A percentile compares a stretch with the other conserved stretches of the same genome.
phyloP scores from a whole-genome alignment of 140 eudicot genomes.

The Ambrosia hybrid region DNA sequence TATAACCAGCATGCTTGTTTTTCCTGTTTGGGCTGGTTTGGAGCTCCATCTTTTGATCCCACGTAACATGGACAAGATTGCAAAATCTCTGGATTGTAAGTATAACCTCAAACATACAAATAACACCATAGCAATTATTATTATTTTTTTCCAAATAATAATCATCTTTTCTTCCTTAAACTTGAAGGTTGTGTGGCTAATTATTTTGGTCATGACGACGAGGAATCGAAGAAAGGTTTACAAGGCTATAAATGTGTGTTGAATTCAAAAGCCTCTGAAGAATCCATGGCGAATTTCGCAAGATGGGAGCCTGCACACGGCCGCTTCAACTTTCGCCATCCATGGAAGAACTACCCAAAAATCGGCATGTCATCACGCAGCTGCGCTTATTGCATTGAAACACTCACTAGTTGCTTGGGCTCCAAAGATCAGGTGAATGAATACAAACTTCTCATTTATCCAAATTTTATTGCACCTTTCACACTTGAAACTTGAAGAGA shows the following conservation, averaged over 20 bases:
- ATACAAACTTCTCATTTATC: not conserved
- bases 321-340: slow-evolving; percentile 55
- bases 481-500: not conserved
- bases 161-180: not conserved
- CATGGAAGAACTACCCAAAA: slow-evolving; percentile 69
- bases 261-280: slow-evolving; percentile 66
- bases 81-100: slow-evolving; percentile 67
- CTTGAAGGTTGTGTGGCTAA: slow-evolving; percentile 54
- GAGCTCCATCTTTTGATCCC: slow-evolving; percentile 64
- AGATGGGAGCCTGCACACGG: slow-evolving; percentile 83
- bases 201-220: slow-evolving; percentile 36
- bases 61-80: slow-evolving; percentile 60
- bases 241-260: slow-evolving; percentile 66
- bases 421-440: slow-evolving; percentile 53
- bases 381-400: slow-evolving; percentile 66
- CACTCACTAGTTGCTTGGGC: slow-evolving; percentile 44
- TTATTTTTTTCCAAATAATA: not conserved
- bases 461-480: not conserved
- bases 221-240: slow-evolving; percentile 30
- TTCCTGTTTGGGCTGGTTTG: slow-evolving; percentile 84
- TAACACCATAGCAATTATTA: not conserved
- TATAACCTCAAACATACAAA: not conserved
- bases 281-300: slow-evolving; percentile 62
- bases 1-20: slow-evolving; percentile 48
- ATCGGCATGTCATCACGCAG: slow-evolving; percentile 54